Evolutionary conservation across 495 filamentous ascomycete genomes (phyloP), one percentile per base, ranked within the genome.

Genomic region (Aspergillus panamensis): DNA sequence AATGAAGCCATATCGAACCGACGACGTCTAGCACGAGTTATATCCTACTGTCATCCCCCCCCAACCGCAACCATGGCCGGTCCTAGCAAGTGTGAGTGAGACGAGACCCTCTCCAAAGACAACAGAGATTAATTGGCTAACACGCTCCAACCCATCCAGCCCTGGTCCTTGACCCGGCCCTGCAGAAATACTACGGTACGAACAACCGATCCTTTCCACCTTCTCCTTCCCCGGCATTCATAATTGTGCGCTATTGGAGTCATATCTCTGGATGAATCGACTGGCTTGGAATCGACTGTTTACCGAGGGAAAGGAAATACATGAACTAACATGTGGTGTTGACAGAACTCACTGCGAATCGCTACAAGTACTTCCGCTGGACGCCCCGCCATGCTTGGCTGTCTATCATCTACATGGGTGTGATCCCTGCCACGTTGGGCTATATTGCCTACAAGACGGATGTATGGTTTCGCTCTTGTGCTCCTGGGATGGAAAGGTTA

Each of bases 341-440:
- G 8, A 66, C 66, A 98, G 94, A 88, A 68, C 88, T 97, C 84
- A 82, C 79, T 64, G 70, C 77, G 62, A 92, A 95, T 78, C 89
- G 94, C 49, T 87, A 91, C 83, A 92, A 89, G 76, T 96, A 91
- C 83, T 98, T 97, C 82, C 83, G 90, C 66, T 97, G 89, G 89
- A 97, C 87, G 13, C 80, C 84, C 21, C 80, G 89, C 62, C 94
- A 91, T 44, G 91, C 89, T 21, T 83, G 83, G 79, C 60, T 96
- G 59, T 87, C 84, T 4, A 83, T 96, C 65, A 68, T 85, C 32
- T 96, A 91, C 73, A 80, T 87, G 55, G 73, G 84, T 25, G 73
- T 82, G 35, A 80, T 97, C 20, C 94, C 94, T 6, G 68, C 72
- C 31, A 72, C 86, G 33, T 40, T 96, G 52, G 85, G 84, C 33